Percentiles rank a stretch among this genome's conserved stretches.
phyloP scores from a whole-genome alignment of 495 filamentous ascomycete species.

The Parachaetomium inaequale region DNA sequence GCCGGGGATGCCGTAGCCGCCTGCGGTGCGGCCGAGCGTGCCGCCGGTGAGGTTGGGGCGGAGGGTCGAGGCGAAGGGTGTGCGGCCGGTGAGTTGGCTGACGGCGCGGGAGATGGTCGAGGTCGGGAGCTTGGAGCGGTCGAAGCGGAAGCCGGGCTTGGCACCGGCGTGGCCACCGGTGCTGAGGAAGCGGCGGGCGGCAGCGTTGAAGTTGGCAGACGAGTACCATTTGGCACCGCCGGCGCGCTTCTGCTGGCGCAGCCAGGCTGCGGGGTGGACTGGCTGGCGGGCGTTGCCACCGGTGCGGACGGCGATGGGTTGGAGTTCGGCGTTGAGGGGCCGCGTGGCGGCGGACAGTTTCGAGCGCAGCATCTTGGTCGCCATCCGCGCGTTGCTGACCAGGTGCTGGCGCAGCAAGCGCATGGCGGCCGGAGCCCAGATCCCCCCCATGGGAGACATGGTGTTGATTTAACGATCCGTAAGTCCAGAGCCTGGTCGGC shows the following conservation, averaged over 20 bases:
- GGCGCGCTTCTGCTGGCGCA: conserved; percentile 65
- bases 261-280: conserved; percentile 64
- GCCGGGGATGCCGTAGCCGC: conserved; percentile 74
- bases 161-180: conserved; percentile 42
- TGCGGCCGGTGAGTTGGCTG: conserved; percentile 60
- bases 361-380: conserved; percentile 46
- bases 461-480: conserved; percentile 25
- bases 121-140: conserved; percentile 61
- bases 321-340: conserved; percentile 45
- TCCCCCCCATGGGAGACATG: conserved; percentile 67
- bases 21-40: conserved; percentile 74
- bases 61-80: conserved; percentile 86
- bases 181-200: conserved; percentile 59
- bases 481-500: conserved; percentile 5
- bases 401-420: conserved; percentile 66
- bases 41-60: conserved; percentile 92
- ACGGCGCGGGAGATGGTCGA: conserved; percentile 66
- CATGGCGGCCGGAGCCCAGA: conserved; percentile 67
- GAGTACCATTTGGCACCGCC: conserved; percentile 60
- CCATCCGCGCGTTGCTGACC: conserved; percentile 57
- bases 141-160: conserved; percentile 44
- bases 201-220: conserved; percentile 56
- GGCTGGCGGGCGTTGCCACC: conserved; percentile 56
- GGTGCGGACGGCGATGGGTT: conserved; percentile 49
- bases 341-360: conserved; percentile 56